A percentile compares a stretch with the other conserved stretches of the same genome.
Evolutionary conservation across 2,329 filamentous ascomycete species (phyloP).

Genomic region (Fusarium protoensiforme): DNA sequence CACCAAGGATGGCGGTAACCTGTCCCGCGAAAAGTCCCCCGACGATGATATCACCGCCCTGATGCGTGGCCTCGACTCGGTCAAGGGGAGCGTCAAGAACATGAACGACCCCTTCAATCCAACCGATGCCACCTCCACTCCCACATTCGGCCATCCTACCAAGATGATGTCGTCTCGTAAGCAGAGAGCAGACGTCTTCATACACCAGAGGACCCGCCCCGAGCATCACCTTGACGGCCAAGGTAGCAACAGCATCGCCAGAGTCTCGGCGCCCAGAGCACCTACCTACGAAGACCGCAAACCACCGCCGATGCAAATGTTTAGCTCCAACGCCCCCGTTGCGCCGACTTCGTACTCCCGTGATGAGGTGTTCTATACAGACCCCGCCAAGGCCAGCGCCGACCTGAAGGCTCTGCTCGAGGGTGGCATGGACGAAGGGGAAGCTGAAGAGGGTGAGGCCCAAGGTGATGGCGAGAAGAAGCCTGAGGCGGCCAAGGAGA

Average conservation of each 20-base stretch:
- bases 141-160: conserved; percentile 52
- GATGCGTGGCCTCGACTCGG: conserved; percentile 44
- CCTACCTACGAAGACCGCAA: conserved; percentile 61
- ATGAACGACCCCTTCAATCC: conserved; percentile 22
- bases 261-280: conserved; percentile 58
- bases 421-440: conserved; percentile 80
- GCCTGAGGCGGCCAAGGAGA: conserved; percentile 42
- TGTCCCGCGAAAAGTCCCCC: conserved; percentile 42
- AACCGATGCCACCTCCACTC: conserved; percentile 28
- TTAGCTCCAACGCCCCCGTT: conserved; percentile 53
- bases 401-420: conserved; percentile 87
- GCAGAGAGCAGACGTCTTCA: conserved; percentile 66
- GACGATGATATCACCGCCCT: conserved; percentile 50
- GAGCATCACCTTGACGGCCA: conserved; percentile 64
- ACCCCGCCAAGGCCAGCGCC: conserved; percentile 76
- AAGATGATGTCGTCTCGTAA: conserved; percentile 63
- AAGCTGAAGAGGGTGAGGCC: conserved; percentile 55
- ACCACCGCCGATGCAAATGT: conserved; percentile 59
- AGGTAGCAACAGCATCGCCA: conserved; percentile 47
- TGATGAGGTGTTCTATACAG: conserved; percentile 72
- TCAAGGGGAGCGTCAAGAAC: conserved; percentile 39
- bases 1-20: conserved; percentile 45
- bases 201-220: conserved; percentile 64
- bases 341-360: conserved; percentile 37
- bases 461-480: conserved; percentile 36